Base-by-base conservation (phyloP, 495 filamentous ascomycete species). In the Tuber magnatum region DNA sequence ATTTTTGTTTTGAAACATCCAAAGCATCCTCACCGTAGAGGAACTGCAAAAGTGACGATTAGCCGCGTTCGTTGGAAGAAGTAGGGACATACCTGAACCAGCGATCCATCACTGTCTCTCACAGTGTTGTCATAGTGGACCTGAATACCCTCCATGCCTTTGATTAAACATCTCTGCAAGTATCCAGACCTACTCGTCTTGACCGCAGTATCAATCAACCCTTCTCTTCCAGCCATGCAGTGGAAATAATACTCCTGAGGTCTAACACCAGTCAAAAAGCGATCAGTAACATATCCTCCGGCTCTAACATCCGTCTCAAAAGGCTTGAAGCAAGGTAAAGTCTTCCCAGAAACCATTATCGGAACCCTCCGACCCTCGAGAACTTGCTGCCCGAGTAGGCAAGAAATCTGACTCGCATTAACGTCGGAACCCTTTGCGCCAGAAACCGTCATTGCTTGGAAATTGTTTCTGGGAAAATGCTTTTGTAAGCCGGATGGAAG, bases 231-330 rank as follows among this genome's bases (percentile, higher is more conserved):
- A 80, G 94, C 94, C 96, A 99, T 99, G 82, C 94, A 92, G 89
- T 99, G 96, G 88, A 99, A 99, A 85, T 93, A 99, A 84, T 96
- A 98, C 83, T 98, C 96, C 83, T 99, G 96, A 40, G 96, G 96
- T 74, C 94, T 90, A 74, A 99, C 92, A 73, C 96, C 96, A 24
- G 96, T 98, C 88, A 99, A 92, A 88, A 98, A 99, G 83, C 96
- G 94, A 83, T 97, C 91, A 44, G 91, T 91, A 72, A 99, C 91
- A 83, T 97, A 99, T 42, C 96, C 96, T 77, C 95, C 96, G 44
- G 96, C 95, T 81, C 95, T 87, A 7, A 97, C 88, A 77, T 92
- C 89, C 3, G 93, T 93, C 73, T 98, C 96, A 79, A 90, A 97
- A 8, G 95, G 92, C 78, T 89, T 91, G 86, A 97, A 99, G 80